Evolutionary conservation across 2,329 filamentous ascomycete genomes (phyloP).

Genomic region (Trichoderma semiorbis): DNA sequence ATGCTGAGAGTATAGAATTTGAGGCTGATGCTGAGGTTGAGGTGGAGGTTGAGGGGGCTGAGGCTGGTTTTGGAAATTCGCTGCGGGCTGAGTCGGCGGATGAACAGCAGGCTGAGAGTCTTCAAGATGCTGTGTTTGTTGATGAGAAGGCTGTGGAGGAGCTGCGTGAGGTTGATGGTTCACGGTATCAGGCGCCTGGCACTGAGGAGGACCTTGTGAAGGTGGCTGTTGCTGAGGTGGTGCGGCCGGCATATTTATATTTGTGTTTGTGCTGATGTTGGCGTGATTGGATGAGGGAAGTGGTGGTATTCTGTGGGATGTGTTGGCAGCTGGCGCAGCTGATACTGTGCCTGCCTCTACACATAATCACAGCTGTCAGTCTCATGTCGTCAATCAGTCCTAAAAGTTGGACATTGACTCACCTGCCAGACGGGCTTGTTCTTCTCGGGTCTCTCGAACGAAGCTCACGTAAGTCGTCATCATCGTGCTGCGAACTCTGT

Average conservation of each 20-base stretch:
- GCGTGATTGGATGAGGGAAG: neutral
- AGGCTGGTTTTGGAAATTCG: neutral
- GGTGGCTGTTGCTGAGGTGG: neutral
- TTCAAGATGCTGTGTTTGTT: neutral
- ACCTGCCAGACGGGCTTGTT: neutral
- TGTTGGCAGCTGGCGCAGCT: neutral
- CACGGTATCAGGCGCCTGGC: neutral
- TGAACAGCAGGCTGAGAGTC: neutral
- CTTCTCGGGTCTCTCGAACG: neutral
- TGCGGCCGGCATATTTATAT: neutral
- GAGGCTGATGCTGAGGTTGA: neutral
- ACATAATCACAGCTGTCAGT: neutral
- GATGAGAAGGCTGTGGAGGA: neutral
- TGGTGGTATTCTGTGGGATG: neutral
- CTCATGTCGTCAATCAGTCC: neutral
- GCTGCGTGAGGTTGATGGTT: neutral
- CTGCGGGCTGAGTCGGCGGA: neutral
- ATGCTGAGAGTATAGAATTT: neutral
- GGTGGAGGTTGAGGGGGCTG: neutral
- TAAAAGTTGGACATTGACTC: neutral
- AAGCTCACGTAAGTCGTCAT: neutral
- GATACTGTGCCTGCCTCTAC: neutral
- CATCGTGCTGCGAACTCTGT: neutral
- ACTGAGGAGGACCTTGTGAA: neutral
- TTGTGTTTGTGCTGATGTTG: neutral